Evolutionary conservation across 2,329 filamentous ascomycete genomes (phyloP).

Genomic region (Parascedosporium putredinis): DNA sequence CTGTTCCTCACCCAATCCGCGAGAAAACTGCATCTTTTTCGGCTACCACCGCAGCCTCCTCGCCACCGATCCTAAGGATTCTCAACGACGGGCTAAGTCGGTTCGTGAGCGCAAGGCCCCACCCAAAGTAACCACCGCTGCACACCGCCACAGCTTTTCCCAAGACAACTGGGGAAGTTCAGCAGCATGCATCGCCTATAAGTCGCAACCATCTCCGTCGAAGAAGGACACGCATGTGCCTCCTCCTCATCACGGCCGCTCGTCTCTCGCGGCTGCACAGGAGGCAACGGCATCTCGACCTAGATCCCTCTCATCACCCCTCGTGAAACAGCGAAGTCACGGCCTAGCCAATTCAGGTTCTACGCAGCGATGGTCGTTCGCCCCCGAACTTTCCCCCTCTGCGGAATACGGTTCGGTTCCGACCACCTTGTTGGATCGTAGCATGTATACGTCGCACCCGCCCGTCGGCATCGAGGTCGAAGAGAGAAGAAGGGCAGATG

Average conservation of each 20-base stretch:
- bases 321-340: conserved; percentile 16
- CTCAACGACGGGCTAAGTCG: neutral
- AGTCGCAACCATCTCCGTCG: conserved; percentile 26
- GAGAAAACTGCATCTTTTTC: conserved; percentile 26
- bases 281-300: conserved; percentile 7
- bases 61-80: conserved; percentile 38
- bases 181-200: conserved; percentile 59
- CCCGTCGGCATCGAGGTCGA: conserved; percentile 62
- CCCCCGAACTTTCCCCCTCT: neutral
- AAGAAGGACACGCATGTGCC: conserved; percentile 63
- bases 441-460: conserved; percentile 70
- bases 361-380: conserved; percentile 51
- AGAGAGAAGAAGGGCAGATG: conserved; percentile 61
- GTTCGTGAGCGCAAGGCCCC: neutral
- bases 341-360: conserved; percentile 29
- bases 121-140: neutral
- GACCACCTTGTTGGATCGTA: conserved; percentile 50
- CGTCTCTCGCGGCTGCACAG: conserved; percentile 4
- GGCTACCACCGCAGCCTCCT: conserved; percentile 40
- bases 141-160: neutral
- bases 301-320: conserved; percentile 4
- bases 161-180: conserved; percentile 48
- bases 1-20: conserved; percentile 50
- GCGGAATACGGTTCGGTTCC: conserved; percentile 55
- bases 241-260: conserved; percentile 29